Evolutionary conservation across 768 basidiomycete species (phyloP), one percentile per base, ranked within the genome.

Genomic region (Atractiella rhizophila): DNA sequence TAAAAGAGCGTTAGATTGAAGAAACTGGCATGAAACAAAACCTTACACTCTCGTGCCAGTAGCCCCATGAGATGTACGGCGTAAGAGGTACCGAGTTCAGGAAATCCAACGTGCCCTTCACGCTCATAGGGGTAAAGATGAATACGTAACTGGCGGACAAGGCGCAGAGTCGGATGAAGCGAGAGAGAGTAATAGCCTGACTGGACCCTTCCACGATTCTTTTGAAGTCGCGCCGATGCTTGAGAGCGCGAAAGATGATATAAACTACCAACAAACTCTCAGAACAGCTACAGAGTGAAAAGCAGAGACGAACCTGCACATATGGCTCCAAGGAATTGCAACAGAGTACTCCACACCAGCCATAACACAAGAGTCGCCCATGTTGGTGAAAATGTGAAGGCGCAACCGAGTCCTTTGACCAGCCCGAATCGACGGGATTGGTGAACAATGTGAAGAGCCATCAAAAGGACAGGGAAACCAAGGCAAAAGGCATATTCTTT

Each of bases 171-270:
- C 48, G 48, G 1, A 49, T 5, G 35, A 49, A 47, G 9, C 48
- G 37, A 3, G 48, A 26, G 2, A 42, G 43, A 2, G 48, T 49
- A 2, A 49, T 26, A 1, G 48, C 48, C 0, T 45, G 47, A 28
- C 44, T 35, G 2, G 48, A 34, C 1, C 37, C 30, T 2, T 18
- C 28, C 2, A 49, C 41, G 2, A 49, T 29, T 18, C 38, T 39
- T 2, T 28, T 11, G 45, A 49, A 49, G 18, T 49, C 29, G 4
- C 38, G 37, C 1, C 48, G 34, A 18, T 49, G 45, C 6, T 27
- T 23, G 12, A 47, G 4, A 1, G 47, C 34, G 5, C 48, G 41
- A 23, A 29, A 39, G 3, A 37, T 34, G 1, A 43, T 41, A 23
- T 49, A 49, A 1, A 28, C 48, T 49, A 15, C 8, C 26, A 8